Conservation (phyloP, 768 basidiomycete species). For the Tylopilus plumbeoviolaceoides region DNA sequence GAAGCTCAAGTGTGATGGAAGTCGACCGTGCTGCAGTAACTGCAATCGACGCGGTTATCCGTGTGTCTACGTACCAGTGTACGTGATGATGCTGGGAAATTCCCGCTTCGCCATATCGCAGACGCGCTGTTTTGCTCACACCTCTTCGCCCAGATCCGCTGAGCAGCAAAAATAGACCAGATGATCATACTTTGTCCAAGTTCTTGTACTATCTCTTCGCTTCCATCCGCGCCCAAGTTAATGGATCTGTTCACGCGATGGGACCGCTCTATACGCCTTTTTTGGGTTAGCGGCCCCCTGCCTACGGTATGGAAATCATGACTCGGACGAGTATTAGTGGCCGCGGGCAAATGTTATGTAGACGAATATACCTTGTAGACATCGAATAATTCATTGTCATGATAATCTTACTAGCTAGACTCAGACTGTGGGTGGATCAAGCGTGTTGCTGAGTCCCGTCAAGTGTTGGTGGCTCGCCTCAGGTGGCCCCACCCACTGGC, state of each 20-base stretch:
- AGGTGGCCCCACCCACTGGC: neutral
- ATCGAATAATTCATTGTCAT: conserved; percentile 26
- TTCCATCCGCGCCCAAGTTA: conserved; percentile 13
- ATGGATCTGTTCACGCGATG: conserved; percentile 23
- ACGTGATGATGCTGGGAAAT: conserved; percentile 29
- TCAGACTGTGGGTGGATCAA: neutral
- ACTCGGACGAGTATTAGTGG: conserved; percentile 8
- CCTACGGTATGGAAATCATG: conserved; percentile 3
- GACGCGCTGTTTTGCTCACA: conserved; percentile 5
- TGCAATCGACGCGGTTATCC: conserved; percentile 57
- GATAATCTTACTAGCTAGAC: conserved; percentile 15
- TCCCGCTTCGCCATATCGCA: neutral
- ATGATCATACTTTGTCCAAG: neutral
- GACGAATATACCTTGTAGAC: conserved; percentile 19
- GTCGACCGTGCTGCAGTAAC: conserved; percentile 59
- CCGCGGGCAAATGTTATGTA: conserved; percentile 12
- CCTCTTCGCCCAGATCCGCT: conserved; percentile 17
- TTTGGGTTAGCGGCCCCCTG: conserved; percentile 3
- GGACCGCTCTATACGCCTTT: conserved; percentile 10
- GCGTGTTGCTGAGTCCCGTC: neutral
- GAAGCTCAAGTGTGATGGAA: conserved; percentile 71
- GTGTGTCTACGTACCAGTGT: conserved; percentile 66
- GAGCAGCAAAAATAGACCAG: conserved; percentile 31
- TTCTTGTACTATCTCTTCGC: conserved; percentile 20
- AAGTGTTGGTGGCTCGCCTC: neutral